A percentile compares a stretch with the other conserved stretches of the same genome.
phyloP scores from a whole-genome alignment of 2,329 filamentous ascomycete genomes.

The Penicillium sp. region DNA sequence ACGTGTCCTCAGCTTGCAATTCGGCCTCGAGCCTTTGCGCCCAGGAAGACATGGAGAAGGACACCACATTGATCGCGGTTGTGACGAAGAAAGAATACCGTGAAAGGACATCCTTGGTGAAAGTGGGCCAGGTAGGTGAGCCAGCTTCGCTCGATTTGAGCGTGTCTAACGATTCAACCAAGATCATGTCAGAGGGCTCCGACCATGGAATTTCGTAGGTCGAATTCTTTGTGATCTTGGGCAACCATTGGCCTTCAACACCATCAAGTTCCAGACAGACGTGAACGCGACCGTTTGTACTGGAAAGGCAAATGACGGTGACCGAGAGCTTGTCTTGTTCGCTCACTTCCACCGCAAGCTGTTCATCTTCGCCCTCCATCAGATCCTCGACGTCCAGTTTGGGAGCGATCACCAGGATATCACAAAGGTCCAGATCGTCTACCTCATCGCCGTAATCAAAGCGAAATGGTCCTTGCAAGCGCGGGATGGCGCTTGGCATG shows the following conservation, averaged over 20 bases:
- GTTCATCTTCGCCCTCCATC: conserved; percentile 49
- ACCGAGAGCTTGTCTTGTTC: conserved; percentile 51
- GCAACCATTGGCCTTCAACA: conserved; percentile 60
- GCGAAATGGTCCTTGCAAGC: conserved; percentile 58
- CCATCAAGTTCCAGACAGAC: conserved; percentile 58
- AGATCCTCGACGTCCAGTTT: conserved; percentile 51
- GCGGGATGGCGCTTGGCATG: conserved; percentile 52
- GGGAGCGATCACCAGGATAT: conserved; percentile 54
- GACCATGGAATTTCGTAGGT: conserved; percentile 40
- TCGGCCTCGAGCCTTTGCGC: conserved; percentile 54
- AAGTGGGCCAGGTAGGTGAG: conserved; percentile 46
- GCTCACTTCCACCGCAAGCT: conserved; percentile 38
- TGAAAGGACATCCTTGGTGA: conserved; percentile 52
- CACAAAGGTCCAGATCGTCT: conserved; percentile 54
- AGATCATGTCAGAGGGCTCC: conserved; percentile 41
- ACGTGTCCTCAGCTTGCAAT: conserved; percentile 47
- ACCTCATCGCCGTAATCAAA: conserved; percentile 48
- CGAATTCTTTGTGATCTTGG: conserved; percentile 38
- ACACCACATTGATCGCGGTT: conserved; percentile 50
- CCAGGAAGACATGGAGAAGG: conserved; percentile 55
- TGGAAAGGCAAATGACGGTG: conserved; percentile 55
- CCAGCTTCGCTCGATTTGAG: conserved; percentile 24
- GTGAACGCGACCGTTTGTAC: conserved; percentile 52
- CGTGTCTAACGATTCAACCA: conserved; percentile 45
- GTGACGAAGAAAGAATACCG: conserved; percentile 58